Evolutionary conservation across 2,329 filamentous ascomycete species (phyloP).

Genomic region (Ceratocystis papillata): DNA sequence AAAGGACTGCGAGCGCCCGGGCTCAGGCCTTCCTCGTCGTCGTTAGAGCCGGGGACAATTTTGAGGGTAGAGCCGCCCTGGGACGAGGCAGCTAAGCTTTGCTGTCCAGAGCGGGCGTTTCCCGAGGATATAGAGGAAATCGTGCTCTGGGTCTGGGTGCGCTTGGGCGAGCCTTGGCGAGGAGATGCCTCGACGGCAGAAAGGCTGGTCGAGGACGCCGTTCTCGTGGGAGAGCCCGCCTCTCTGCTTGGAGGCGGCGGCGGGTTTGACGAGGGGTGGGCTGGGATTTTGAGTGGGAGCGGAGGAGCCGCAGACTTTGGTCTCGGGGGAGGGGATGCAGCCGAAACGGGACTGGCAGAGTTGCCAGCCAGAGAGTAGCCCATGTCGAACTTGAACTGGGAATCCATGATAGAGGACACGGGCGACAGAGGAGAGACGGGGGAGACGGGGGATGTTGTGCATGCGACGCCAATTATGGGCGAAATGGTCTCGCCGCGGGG

Average conservation of each 20-base stretch:
- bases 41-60: background rate
- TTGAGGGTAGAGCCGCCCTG: conserved; percentile 15
- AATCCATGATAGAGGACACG: conserved; percentile 3
- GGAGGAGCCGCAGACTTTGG: conserved; percentile 17
- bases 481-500: conserved; percentile 10
- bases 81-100: conserved; percentile 13
- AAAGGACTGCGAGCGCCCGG: conserved; percentile 18
- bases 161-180: conserved; percentile 18
- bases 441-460: conserved; percentile 13
- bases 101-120: conserved; percentile 1
- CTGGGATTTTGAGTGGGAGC: conserved; percentile 14
- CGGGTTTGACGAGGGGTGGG: conserved; percentile 11
- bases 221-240: conserved; percentile 16
- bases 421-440: conserved; percentile 2
- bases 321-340: conserved; percentile 8
- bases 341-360: background rate
- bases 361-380: background rate
- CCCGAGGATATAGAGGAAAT: conserved; percentile 19
- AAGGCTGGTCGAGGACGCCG: conserved; percentile 16
- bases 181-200: conserved; percentile 18
- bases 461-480: conserved; percentile 17
- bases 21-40: background rate
- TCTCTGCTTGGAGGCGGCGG: conserved; percentile 11
- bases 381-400: background rate
- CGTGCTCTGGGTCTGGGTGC: conserved; percentile 22